A percentile compares a stretch with the other conserved stretches of the same genome.
Conservation (phyloP, 1,139 yeast genomes). For the Debaryomyces subglobosus region DNA sequence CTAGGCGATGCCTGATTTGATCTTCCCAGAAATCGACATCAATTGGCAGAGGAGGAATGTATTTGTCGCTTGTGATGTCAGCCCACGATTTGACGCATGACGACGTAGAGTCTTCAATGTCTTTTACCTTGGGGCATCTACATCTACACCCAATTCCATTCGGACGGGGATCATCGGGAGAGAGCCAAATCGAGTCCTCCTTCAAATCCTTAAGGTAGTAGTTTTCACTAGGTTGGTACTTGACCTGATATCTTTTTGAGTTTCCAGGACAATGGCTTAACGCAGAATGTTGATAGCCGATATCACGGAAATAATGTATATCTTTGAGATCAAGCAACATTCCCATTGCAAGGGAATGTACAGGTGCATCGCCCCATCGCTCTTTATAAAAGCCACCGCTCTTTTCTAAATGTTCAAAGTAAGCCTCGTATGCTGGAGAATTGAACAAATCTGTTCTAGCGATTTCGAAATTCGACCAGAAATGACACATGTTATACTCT, state of each 20-base stretch:
- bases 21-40: slow-evolving; percentile 41
- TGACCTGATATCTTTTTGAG: slow-evolving; percentile 48
- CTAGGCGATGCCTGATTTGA: slow-evolving; percentile 31
- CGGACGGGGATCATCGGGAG: slow-evolving; percentile 44
- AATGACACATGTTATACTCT: slow-evolving; percentile 80
- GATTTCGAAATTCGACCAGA: slow-evolving; percentile 94
- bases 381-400: slow-evolving; percentile 85
- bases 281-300: slow-evolving; percentile 81
- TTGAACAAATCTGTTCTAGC: slow-evolving; percentile 77
- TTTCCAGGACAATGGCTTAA: slow-evolving; percentile 85
- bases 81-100: slow-evolving; percentile 63
- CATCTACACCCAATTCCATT: slow-evolving; percentile 88
- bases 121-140: slow-evolving; percentile 63
- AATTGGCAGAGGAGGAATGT: slow-evolving; percentile 23
- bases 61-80: slow-evolving; percentile 40
- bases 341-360: slow-evolving; percentile 83
- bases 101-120: slow-evolving; percentile 57
- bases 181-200: slow-evolving; percentile 40
- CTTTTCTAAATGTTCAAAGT: slow-evolving; percentile 65
- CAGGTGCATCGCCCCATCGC: slow-evolving; percentile 96
- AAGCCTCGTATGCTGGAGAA: slow-evolving; percentile 62
- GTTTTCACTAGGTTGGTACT: slow-evolving; percentile 36
- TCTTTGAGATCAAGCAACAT: slow-evolving; percentile 67
- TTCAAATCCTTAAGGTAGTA: slow-evolving; percentile 19
- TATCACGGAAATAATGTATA: slow-evolving; percentile 86